Conservation (phyloP, 1,284 basidiomycete species). For the Ceraceosorus guamensis region DNA sequence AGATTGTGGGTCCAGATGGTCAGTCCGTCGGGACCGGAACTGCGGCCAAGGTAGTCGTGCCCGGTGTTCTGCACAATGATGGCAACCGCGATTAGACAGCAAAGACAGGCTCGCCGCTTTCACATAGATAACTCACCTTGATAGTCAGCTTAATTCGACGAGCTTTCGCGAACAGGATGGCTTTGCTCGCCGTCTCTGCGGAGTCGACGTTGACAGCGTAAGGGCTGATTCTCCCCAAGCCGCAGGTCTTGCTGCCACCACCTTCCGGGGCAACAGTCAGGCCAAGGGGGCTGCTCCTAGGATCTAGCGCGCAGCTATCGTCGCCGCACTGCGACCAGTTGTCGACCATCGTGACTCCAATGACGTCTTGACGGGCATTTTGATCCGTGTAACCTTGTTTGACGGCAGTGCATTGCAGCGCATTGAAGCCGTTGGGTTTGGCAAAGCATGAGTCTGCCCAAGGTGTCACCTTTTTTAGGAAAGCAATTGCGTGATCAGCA, state of each 20-base stretch:
- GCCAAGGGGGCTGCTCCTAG: conserved; percentile 2
- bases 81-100: neutral
- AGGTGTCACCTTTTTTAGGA: conserved; percentile 6
- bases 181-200: conserved; percentile 2
- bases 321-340: conserved; percentile 10
- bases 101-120: conserved; percentile 6
- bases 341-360: conserved; percentile 12
- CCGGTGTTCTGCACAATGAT: conserved; percentile 8
- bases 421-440: neutral
- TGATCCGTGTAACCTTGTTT: conserved; percentile 5
- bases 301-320: conserved; percentile 4
- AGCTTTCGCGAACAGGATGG: conserved; percentile 16
- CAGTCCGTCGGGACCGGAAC: conserved; percentile 44
- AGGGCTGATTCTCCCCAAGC: conserved; percentile 6
- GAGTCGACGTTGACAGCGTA: conserved; percentile 10
- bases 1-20: conserved; percentile 19
- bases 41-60: conserved; percentile 15
- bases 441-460: conserved; percentile 4
- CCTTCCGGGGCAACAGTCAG: neutral
- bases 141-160: conserved; percentile 15
- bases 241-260: conserved; percentile 3
- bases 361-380: conserved; percentile 1
- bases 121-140: too few relatives aligned
- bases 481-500: neutral
- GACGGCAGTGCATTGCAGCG: conserved; percentile 4